A percentile compares a stretch with the other conserved stretches of the same genome.
Conservation (phyloP, 1,139 yeast genomes). For the Pichia terricola region DNA sequence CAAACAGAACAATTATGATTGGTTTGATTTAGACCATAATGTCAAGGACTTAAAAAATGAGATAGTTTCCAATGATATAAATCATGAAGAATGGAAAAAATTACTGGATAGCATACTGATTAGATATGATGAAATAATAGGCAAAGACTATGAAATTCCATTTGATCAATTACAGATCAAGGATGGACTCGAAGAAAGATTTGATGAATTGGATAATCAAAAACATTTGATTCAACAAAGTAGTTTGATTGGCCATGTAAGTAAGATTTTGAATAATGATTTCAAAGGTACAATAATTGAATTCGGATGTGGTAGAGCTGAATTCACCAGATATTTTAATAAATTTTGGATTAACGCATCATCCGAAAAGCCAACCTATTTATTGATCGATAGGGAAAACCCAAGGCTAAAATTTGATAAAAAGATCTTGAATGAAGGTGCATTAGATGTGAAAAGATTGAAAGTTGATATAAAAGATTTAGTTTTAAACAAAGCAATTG, state of each 20-base stretch:
- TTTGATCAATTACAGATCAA: constrained; percentile 16
- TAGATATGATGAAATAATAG: constrained; percentile 19
- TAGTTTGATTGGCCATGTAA: constrained; percentile 65
- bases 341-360: constrained; percentile 24
- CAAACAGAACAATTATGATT: constrained; percentile 10
- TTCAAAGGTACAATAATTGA: constrained; percentile 48
- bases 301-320: constrained; percentile 90
- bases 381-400: constrained; percentile 68
- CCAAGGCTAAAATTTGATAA: constrained; percentile 72
- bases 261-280: constrained; percentile 54
- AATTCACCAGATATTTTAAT: constrained; percentile 61
- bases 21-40: constrained; percentile 18
- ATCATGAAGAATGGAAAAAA: constrained; percentile 21
- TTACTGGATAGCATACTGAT: constrained; percentile 18
- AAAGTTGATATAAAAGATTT: constrained; percentile 77
- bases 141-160: constrained; percentile 6
- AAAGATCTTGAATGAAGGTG: constrained; percentile 34
- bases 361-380: constrained; percentile 25
- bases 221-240: constrained; percentile 82
- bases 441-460: constrained; percentile 34
- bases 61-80: constrained; percentile 9
- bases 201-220: constrained; percentile 42
- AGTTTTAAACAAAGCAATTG: constrained; percentile 38
- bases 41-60: constrained; percentile 9
- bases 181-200: constrained; percentile 29